These are phyloP conservation scores for Cutaneotrichosporon sp. DNA, from an alignment of 1,284 basidiomycete genomes.

Conservation along the genomic window DNA sequence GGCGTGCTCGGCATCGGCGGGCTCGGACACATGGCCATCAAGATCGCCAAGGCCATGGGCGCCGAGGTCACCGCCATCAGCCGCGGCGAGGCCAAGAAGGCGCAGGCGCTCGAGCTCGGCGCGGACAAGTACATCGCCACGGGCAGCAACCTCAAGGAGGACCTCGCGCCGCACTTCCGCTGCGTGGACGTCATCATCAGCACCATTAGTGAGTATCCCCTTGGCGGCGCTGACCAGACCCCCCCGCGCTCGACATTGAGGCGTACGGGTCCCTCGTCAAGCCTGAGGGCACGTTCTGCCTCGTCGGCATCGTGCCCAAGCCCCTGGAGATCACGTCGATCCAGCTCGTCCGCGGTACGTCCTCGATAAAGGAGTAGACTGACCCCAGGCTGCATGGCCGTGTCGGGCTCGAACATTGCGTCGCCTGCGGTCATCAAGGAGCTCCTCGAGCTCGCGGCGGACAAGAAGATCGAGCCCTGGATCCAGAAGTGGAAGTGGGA, in stretches of 20 bases:
- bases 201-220: slow-evolving; percentile 45
- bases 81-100: slow-evolving; percentile 55
- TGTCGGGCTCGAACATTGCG: slow-evolving; percentile 44
- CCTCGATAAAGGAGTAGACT: not conserved
- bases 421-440: slow-evolving; percentile 50
- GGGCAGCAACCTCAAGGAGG: slow-evolving; percentile 32
- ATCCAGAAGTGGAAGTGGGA: slow-evolving; percentile 47
- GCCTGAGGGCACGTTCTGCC: slow-evolving; percentile 48
- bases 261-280: slow-evolving; percentile 50
- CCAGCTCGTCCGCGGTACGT: slow-evolving; percentile 8
- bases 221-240: slow-evolving; percentile 5
- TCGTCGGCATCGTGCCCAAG: slow-evolving; percentile 49
- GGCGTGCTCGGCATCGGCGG: slow-evolving; percentile 57
- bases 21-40: slow-evolving; percentile 49
- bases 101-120: slow-evolving; percentile 58
- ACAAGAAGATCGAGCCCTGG: slow-evolving; percentile 39
- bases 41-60: slow-evolving; percentile 59
- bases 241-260: slow-evolving; percentile 30
- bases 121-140: slow-evolving; percentile 51
- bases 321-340: slow-evolving; percentile 36
- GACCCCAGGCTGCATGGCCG: slow-evolving; percentile 1
- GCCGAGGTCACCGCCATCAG: slow-evolving; percentile 63
- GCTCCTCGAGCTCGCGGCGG: slow-evolving; percentile 48
- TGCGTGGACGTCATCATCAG: slow-evolving; percentile 55
- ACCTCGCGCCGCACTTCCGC: slow-evolving; percentile 37